Conservation (phyloP, 345 rosid genomes). For the Lepidium africanum region DNA sequence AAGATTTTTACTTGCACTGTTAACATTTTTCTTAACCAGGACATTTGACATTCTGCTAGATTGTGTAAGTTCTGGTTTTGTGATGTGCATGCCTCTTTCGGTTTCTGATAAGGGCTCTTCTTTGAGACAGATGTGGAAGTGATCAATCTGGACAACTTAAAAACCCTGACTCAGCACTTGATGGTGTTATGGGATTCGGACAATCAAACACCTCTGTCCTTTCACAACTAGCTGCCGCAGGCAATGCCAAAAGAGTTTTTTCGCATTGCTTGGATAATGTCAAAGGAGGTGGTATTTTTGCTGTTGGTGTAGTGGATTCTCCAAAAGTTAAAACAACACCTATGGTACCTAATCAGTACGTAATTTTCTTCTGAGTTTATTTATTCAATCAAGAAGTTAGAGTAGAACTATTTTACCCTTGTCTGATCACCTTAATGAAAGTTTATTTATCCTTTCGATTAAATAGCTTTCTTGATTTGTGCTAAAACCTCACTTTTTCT, state of each 20-base stretch:
- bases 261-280: slow-evolving; percentile 76
- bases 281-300: slow-evolving; percentile 82
- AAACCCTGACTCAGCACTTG: slow-evolving; percentile 58
- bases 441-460: background rate
- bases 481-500: background rate
- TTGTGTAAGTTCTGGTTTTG: background rate
- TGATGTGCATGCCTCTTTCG: background rate
- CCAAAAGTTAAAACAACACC: slow-evolving; percentile 69
- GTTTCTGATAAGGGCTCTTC: background rate
- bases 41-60: background rate
- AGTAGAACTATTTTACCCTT: background rate
- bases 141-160: slow-evolving; percentile 70
- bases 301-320: slow-evolving; percentile 61
- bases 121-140: slow-evolving; percentile 54
- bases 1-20: background rate
- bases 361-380: slow-evolving; percentile 23
- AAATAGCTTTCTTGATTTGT: background rate
- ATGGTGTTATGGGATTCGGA: slow-evolving; percentile 91
- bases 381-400: background rate
- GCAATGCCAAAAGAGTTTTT: slow-evolving; percentile 54
- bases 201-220: slow-evolving; percentile 73
- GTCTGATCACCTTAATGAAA: background rate
- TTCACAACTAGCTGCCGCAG: slow-evolving; percentile 72
- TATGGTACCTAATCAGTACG: slow-evolving; percentile 69
- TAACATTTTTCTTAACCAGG: background rate